These are phyloP conservation scores for Coniella vitis DNA, from an alignment of 2,329 filamentous ascomycete genomes.

Conservation along the genomic window DNA sequence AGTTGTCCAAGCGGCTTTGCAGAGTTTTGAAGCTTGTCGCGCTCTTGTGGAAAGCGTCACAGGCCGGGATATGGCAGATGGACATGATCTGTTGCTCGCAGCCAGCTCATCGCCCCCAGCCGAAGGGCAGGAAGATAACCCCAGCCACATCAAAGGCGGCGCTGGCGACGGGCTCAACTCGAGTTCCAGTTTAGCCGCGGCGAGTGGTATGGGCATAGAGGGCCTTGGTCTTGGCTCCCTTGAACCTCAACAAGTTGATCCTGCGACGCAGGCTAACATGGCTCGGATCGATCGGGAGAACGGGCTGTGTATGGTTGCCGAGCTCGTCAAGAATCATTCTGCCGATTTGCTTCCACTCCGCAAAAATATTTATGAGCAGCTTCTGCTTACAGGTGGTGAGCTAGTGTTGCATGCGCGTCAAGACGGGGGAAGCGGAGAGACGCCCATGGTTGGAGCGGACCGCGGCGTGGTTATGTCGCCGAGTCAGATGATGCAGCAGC, in stretches of 20 bases:
- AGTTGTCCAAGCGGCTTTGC: constrained; percentile 37
- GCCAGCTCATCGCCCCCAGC: background rate
- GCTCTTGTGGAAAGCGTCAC: constrained; percentile 43
- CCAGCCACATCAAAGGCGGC: background rate
- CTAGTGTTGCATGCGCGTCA: constrained; percentile 28
- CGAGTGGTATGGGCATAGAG: constrained; percentile 20
- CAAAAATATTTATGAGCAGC: constrained; percentile 35
- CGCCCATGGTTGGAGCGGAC: background rate
- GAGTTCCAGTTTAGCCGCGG: background rate
- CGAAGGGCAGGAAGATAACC: constrained; percentile 6
- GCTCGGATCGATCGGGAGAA: constrained; percentile 53
- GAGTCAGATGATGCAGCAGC: constrained; percentile 2
- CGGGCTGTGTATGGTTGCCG: constrained; percentile 49
- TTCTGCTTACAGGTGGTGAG: constrained; percentile 45
- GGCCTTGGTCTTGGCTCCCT: constrained; percentile 29
- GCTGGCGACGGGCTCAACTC: background rate
- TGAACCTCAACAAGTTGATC: constrained; percentile 42
- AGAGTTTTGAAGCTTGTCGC: constrained; percentile 34
- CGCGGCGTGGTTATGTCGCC: background rate
- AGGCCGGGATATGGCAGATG: constrained; percentile 30
- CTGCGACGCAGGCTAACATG: constrained; percentile 37
- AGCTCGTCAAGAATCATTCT: constrained; percentile 42
- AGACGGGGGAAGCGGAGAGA: background rate
- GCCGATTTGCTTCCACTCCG: constrained; percentile 33
- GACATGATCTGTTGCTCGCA: constrained; percentile 15